Evolutionary conservation across 257 asterid species (phyloP), one percentile per base, ranked within the genome.

Genomic region (Lavandula angustifolia): DNA sequence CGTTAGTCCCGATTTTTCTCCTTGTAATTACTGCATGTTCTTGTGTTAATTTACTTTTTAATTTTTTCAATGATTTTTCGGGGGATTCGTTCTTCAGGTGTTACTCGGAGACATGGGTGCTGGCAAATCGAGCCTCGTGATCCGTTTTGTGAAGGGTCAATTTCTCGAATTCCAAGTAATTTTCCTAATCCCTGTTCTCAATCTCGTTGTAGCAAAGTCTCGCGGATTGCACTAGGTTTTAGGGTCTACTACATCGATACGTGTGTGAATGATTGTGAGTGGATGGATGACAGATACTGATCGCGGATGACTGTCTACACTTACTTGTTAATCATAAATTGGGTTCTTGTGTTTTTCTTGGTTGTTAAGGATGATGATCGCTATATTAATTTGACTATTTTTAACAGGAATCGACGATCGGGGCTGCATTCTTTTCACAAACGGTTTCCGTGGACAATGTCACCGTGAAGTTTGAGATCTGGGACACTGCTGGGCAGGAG

Each of bases 401-500:
- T 60, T 9, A 41, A 27, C 73, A 92, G 97, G 98, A 92, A 82
- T 92, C 97, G 52, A 92, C 97, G 61, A 92, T 92, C 62, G 98
- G 98, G 14, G 98, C 98, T 8, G 97, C 97, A 11, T 92, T 92
- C 75, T 89, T 92, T 66, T 89, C 97, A 22, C 96, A 91, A 63
- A 76, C 96, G 10, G 80, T 89, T 62, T 77, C 96, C n/a, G 96
- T 79, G 57, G 81, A 89, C 69, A 84, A 84, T 76, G 80, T 85
- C 27, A 87, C 96, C 22, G 96, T 92, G 68, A 92, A 92, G 73
- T 92, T 92, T 64, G 98, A 89, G 91, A 92, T 92, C 77, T 92
- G 97, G 98, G 98, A 92, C 65, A 92, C 99, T 37, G 99, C 97
- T 22, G 99, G 97, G 3, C 97, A 87, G 82, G 99, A 92, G 83